phyloP scores from a whole-genome alignment of 257 asterid species.

The Primulina huaijiensis region DNA sequence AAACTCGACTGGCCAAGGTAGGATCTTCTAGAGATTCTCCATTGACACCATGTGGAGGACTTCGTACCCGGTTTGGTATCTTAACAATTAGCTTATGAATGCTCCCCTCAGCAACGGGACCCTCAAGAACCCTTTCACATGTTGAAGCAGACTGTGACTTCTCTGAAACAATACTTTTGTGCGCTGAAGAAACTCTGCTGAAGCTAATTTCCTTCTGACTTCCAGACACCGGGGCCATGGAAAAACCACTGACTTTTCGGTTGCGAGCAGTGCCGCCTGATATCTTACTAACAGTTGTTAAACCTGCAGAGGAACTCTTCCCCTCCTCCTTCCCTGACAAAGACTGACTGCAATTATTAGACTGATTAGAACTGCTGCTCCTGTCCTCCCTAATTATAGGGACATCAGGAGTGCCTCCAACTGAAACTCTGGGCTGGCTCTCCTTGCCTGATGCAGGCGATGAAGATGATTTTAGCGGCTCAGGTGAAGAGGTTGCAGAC shows the following conservation, averaged over 20 bases:
- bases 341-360: slow-evolving; percentile 54
- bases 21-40: slow-evolving; percentile 58
- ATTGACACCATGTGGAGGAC: slow-evolving; percentile 61
- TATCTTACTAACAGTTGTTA: slow-evolving; percentile 44
- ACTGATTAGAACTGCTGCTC: slow-evolving; percentile 78
- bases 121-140: slow-evolving; percentile 53
- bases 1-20: slow-evolving; percentile 46
- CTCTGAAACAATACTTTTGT: slow-evolving; percentile 42
- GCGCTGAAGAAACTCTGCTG: slow-evolving; percentile 40
- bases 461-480: slow-evolving; percentile 44
- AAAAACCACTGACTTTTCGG: slow-evolving; percentile 43
- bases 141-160: slow-evolving; percentile 46
- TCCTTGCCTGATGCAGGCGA: slow-evolving; percentile 62
- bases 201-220: slow-evolving; percentile 57
- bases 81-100: slow-evolving; percentile 74
- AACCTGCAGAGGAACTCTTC: slow-evolving; percentile 50
- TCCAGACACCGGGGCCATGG: slow-evolving; percentile 41
- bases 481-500: slow-evolving; percentile 67
- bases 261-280: slow-evolving; percentile 49
- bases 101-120: slow-evolving; percentile 39
- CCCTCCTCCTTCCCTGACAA: slow-evolving; percentile 58
- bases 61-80: slow-evolving; percentile 58
- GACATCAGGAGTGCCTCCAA: slow-evolving; percentile 46
- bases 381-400: slow-evolving; percentile 62
- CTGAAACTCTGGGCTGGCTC: slow-evolving; percentile 38